Evolutionary conservation across 805 yeast species (phyloP).

Genomic region (Teunomyces barrocoloradensis): DNA sequence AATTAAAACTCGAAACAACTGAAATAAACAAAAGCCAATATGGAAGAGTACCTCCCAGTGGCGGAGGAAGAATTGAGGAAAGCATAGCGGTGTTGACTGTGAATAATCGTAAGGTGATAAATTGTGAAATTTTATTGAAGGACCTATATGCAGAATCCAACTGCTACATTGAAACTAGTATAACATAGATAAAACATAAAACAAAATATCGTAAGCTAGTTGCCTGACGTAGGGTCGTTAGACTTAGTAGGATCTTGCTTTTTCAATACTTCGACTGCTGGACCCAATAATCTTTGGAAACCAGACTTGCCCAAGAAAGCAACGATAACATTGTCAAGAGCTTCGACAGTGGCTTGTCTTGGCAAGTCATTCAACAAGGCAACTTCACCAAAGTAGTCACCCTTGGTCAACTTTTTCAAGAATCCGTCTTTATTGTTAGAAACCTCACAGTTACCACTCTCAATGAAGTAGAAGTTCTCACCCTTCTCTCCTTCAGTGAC

Average conservation of each 20-base stretch:
- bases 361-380: constrained; percentile 90
- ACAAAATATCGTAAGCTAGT: constrained; percentile 3
- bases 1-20: constrained; percentile 88
- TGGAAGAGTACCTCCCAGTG: constrained; percentile 32
- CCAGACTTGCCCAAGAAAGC: constrained; percentile 93
- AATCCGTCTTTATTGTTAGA: constrained; percentile 58
- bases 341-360: constrained; percentile 89
- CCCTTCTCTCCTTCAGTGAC: constrained; percentile 79
- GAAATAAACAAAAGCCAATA: constrained; percentile 54
- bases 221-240: constrained; percentile 1
- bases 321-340: constrained; percentile 71
- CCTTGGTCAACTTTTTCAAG: constrained; percentile 61
- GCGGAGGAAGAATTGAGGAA: constrained; percentile 7
- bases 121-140: neutral
- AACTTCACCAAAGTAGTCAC: constrained; percentile 95
- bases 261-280: constrained; percentile 85
- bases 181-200: constrained; percentile 3
- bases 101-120: neutral
- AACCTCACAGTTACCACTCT: constrained; percentile 82
- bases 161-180: neutral
- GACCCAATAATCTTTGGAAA: constrained; percentile 90
- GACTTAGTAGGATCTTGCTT: constrained; percentile 73
- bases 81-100: neutral
- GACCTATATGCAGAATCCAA: constrained; percentile 1
- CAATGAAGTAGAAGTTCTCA: constrained; percentile 45